Evolutionary conservation across 75 land plant genomes (phyloP).

Genomic region (Chamaecyparis obtusa): DNA sequence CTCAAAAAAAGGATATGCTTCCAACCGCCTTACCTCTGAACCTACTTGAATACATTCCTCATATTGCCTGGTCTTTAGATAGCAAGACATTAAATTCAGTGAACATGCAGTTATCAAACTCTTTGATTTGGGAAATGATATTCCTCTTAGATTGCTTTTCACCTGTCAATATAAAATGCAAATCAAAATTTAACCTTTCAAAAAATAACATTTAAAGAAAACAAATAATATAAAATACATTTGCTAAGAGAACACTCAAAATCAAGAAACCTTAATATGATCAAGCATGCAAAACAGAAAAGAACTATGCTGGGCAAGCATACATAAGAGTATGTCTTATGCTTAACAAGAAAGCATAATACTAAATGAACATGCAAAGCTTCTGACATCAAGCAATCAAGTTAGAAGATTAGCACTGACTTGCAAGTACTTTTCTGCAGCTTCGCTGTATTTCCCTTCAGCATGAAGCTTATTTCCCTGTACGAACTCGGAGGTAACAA

Average conservation of each 20-base stretch:
- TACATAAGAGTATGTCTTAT: neutral
- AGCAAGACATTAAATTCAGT: constrained; percentile 95
- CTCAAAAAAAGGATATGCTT: neutral
- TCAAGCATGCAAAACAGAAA: neutral
- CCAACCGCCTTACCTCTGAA: constrained; percentile 58
- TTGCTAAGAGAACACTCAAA: neutral
- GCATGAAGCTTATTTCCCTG: constrained; percentile 92
- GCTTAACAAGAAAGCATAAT: neutral
- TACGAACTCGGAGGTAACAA: constrained; percentile 1
- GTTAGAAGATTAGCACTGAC: constrained; percentile 37
- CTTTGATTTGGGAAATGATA: constrained; percentile 36
- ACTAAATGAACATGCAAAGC: neutral
- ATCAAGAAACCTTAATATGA: neutral
- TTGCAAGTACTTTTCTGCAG: constrained; percentile 73
- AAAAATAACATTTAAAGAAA: constrained; percentile 10
- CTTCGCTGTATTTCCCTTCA: constrained; percentile 61
- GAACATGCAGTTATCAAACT: constrained; percentile 69
- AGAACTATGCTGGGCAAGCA: neutral
- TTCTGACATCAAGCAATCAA: neutral
- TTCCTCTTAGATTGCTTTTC: constrained; percentile 57
- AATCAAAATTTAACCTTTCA: neutral
- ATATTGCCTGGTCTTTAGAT: constrained; percentile 76
- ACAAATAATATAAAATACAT: constrained; percentile 1
- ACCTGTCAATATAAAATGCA: constrained; percentile 42
- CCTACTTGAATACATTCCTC: constrained; percentile 81